Base-by-base conservation (phyloP, 768 basidiomycete species). In the Amanita fuliginea region DNA sequence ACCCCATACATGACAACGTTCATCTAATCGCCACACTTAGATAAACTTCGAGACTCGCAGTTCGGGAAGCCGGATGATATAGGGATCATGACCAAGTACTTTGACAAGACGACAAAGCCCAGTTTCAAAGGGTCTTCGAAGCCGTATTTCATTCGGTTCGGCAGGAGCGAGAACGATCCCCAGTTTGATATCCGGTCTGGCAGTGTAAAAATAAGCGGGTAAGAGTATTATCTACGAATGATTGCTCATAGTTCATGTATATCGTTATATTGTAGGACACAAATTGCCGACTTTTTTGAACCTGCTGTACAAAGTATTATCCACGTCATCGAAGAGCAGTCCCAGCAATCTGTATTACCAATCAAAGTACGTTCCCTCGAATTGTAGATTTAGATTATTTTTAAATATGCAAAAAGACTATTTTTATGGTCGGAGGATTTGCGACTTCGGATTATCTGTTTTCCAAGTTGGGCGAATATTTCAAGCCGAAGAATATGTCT, bases 381-480 rank as follows among this genome's bases (percentile, higher is more conserved):
- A n/a, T 32, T 26, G 2, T 21, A 0, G 10, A 28, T 30, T 5
- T 21, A 1, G 22, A 18, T 8, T 26, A 10, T n/a, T 22, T n/a
- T 4, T 34, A 10, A 8, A 21, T 3, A 10, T n/a, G 21, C 1
- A 11, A 0, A n/a, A 67, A 71, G 67, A 49, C 64, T 13, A 64
- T 75, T 19, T 70, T 78, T 49, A 60, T 78, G 11, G 75, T 79
- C 1, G 76, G 77, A 9, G 76, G 75, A 0, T 78, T 78, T 56
- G 71, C 72, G 7, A 71, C 74, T 1, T 77, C 68, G 47, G 68
- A 73, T 39, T 77, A 69, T 66, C 57, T 79, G 11, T 76, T 71
- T 52, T 53, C 60, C 0, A 62, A 65, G 42, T 64, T 77, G 18
- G 67, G 68, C 44, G 54, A 52, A 32, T 53, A 66, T 14, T 64